Evolutionary conservation across 495 filamentous ascomycete genomes (phyloP), one percentile per base, ranked within the genome.

Genomic region (Penicillium cinerascens): DNA sequence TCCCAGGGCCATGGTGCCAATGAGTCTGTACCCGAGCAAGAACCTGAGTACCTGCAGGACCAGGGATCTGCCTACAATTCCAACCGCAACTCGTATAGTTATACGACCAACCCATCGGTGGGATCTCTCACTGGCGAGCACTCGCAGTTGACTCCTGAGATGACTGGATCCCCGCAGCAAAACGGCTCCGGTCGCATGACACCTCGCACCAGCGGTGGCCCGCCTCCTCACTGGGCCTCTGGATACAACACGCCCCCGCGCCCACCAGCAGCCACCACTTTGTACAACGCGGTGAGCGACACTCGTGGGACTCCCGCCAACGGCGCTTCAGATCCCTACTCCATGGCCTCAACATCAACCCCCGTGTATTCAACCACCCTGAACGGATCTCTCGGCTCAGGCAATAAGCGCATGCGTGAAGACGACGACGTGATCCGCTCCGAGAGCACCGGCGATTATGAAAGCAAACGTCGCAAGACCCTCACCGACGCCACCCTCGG

Each of bases 211-310:
- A 76, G 82, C 20, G 75, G 78, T 15, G 73, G 80, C 6, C 77
- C 84, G 18, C 77, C 85, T 20, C 74, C 81, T 6, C 90, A 93
- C 66, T 97, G 92, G 78, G 78, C 76, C 3, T 77, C 82, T 5
- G 91, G 90, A 42, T 92, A 88, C 67, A 84, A 76, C 49, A 95
- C 91, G 1, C 89, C 93, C 42, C 93, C 92, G 29, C 83, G 90
- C 23, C 78, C 78, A 9, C 51, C 76, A 15, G 79, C 87, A 4
- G 82, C 88, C 0, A 90, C 89, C 69, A 93, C 85, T 58, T 74
- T 96, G 37, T 96, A 96, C 77, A 93, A 87, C 71, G 84, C 92
- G 41, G 92, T 96, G 67, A 92, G 85, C 61, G 91, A 92, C 67
- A 87, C 91, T 49, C 82, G 89, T 16, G 83, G 81, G 4, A 76